phyloP scores from a whole-genome alignment of 495 filamentous ascomycete genomes.

The Aspergillus nidulans region DNA sequence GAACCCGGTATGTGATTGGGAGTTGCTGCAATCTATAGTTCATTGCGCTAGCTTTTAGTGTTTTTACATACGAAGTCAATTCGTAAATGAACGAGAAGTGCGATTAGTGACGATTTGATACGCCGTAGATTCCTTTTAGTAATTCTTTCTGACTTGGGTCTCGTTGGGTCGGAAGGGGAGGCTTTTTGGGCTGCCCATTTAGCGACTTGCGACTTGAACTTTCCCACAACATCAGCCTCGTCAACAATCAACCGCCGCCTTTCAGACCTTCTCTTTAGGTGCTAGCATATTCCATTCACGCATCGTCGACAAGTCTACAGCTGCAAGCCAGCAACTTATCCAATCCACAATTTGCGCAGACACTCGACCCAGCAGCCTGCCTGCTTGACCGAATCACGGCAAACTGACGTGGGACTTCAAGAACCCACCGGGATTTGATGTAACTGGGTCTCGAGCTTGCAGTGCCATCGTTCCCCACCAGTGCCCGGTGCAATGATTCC shows the following conservation, averaged over 20 bases:
- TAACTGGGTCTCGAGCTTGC: not conserved
- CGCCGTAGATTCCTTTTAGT: too few species aligned
- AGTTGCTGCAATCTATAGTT: not conserved
- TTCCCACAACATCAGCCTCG: not conserved
- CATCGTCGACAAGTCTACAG: not conserved
- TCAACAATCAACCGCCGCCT: not conserved
- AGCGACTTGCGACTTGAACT: too few species aligned
- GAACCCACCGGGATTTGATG: not conserved
- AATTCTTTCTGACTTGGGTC: too few species aligned
- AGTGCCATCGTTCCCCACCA: not conserved
- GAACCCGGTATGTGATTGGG: not conserved
- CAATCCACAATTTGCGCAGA: not conserved
- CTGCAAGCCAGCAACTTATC: not conserved
- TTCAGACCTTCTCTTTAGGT: not conserved
- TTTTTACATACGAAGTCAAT: not conserved
- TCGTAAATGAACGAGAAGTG: too few species aligned
- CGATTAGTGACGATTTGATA: too few species aligned
- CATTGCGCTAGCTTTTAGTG: not conserved
- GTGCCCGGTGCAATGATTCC: not conserved
- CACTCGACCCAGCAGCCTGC: not conserved
- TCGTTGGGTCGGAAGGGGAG: too few species aligned
- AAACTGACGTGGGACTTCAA: not conserved
- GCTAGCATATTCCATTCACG: not conserved
- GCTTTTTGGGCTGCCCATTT: too few species aligned
- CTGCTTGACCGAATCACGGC: not conserved